Base-by-base conservation (phyloP, 2,329 filamentous ascomycete species). In the Penicillium sp. region DNA sequence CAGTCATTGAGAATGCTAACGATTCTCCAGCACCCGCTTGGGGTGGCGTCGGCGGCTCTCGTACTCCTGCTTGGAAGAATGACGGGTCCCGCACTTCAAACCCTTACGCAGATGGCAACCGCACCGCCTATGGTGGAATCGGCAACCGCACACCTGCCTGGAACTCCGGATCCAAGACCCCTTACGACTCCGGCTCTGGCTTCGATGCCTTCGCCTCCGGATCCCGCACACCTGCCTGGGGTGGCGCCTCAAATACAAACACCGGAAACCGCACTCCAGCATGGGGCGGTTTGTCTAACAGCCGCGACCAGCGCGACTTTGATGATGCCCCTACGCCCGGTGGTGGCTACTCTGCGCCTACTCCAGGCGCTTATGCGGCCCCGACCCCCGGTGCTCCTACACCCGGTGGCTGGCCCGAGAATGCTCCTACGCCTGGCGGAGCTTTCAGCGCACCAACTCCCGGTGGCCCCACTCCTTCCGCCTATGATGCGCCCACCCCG, bases 161-260 rank as follows among this genome's bases (percentile, higher is more conserved):
- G 89, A 87, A 87, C 54, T 88, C 90, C 2, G 89, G 88, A 48
- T 85, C 87, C 50, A 88, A 88, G 70, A 93, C 89, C 78, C 89
- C 50, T 2, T 79, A 79, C 57, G 89, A 88, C 51, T 83, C 86
- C 48, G 79, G 81, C 18, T 89, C 88, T 65, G 42, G 88, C 81
- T 49, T 91, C 49, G 87, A 88, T 55, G 78, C 82, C 31, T 90
- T 88, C 78, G 84, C 79, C 13, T 79, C 82, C 4, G 85, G 88
- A 6, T 88, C 88, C 29, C 90, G 92, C 72, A 95, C 91, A 1
- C 92, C 92, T 3, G 87, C 84, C 1, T 92, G 81, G 66, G 82
- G 79, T 48, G 78, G 78, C 47, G 83, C 87, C 55, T 82, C 78
- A 48, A 83, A 87, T 56, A 47, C 78, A 49, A 83, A 87, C 56